phyloP scores from a whole-genome alignment of 768 basidiomycete species.

The Pleurotus giganteus region DNA sequence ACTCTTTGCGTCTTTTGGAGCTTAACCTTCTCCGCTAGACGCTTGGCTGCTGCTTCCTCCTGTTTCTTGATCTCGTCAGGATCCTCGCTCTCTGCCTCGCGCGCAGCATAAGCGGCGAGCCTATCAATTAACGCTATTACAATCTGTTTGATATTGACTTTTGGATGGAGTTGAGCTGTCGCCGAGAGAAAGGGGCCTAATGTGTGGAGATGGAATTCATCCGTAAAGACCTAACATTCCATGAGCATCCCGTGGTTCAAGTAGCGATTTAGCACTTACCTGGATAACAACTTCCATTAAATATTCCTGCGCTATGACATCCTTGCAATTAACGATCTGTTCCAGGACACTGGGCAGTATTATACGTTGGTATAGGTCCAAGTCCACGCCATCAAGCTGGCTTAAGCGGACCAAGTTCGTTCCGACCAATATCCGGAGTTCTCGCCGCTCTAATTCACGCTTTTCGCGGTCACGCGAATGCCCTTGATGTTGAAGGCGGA shows the following conservation, averaged over 20 bases:
- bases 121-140: constrained; percentile 98
- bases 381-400: constrained; percentile 94
- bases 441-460: constrained; percentile 93
- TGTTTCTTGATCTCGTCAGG: constrained; percentile 92
- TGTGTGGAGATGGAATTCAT: constrained; percentile 96
- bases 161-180: constrained; percentile 93
- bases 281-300: constrained; percentile 99
- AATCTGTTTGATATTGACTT: constrained; percentile 98
- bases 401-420: constrained; percentile 95
- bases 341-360: constrained; percentile 94
- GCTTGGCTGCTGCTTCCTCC: constrained; percentile 88
- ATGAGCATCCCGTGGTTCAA: constrained; percentile 7
- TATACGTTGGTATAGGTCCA: constrained; percentile 81
- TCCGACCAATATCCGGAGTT: constrained; percentile 93
- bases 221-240: constrained; percentile 85
- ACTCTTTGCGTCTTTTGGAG: constrained; percentile 63
- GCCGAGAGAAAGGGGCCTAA: constrained; percentile 96
- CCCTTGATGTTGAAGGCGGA: constrained; percentile 95
- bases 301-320: constrained; percentile 98
- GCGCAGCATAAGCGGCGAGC: constrained; percentile 91
- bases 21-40: constrained; percentile 86
- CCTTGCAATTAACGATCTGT: constrained; percentile 98
- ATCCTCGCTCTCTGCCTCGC: constrained; percentile 95
- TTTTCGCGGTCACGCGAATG: constrained; percentile 97
- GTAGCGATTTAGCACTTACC: constrained; percentile 38